These are phyloP conservation scores for Metarhizium guizhouense DNA, from an alignment of 2,329 filamentous ascomycete genomes.

Conservation along the genomic window DNA sequence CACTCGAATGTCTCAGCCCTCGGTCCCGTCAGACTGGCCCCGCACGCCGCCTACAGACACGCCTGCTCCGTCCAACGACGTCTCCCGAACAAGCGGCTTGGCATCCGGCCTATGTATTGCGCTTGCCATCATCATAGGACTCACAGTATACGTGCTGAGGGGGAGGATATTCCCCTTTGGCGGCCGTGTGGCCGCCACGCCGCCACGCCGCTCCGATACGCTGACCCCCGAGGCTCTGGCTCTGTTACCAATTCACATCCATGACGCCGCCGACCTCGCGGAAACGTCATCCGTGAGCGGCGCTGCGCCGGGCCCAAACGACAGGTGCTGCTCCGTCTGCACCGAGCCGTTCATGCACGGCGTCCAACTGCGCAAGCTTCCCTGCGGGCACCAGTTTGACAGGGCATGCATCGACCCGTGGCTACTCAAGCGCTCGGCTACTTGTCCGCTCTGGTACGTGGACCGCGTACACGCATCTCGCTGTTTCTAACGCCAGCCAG, in stretches of 20 bases:
- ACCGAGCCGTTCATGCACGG: slow-evolving; percentile 2
- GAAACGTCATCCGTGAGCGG: not conserved
- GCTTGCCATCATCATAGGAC: not conserved
- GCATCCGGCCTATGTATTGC: not conserved
- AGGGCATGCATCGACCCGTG: slow-evolving; percentile 4
- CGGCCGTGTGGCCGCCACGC: no score
- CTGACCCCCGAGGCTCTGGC: not conserved
- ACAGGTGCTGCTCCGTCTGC: slow-evolving; percentile 2
- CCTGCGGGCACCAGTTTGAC: slow-evolving; percentile 5
- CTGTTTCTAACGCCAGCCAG: not conserved
- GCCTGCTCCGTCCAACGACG: not conserved
- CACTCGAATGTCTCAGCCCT: not conserved
- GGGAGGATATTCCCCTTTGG: not conserved
- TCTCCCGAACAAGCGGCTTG: not conserved
- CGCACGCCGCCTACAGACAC: not conserved
- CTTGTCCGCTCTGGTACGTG: slow-evolving; percentile 5
- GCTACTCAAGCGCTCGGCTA: slow-evolving; percentile 1
- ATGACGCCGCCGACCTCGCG: not conserved
- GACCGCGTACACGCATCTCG: not conserved
- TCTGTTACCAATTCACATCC: not conserved
- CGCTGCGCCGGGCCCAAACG: not conserved
- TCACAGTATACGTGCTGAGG: not conserved
- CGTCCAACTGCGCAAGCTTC: not conserved
- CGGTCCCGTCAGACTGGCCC: not conserved
- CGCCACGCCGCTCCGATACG: not conserved